phyloP scores from a whole-genome alignment of 441 rosid genomes.

The Jatropha multifida region DNA sequence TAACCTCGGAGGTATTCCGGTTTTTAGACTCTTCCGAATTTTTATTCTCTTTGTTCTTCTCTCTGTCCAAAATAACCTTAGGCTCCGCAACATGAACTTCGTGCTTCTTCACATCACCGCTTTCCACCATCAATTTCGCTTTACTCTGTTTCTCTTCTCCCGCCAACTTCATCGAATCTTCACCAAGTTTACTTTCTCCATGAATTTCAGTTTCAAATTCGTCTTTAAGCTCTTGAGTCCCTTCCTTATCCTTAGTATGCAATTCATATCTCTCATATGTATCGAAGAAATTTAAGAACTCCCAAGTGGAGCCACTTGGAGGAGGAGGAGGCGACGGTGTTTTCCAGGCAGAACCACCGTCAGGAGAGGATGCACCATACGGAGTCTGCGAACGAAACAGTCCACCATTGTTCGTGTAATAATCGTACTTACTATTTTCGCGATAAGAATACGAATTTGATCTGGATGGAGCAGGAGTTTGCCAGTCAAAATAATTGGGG shows the following conservation, averaged over 20 bases:
- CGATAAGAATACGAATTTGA: slow-evolving; percentile 31
- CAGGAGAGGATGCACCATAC: slow-evolving; percentile 34
- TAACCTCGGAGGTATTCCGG: slow-evolving; percentile 23
- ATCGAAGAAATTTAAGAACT: slow-evolving; percentile 66
- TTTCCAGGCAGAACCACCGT: slow-evolving; percentile 56
- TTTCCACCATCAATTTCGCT: neutral
- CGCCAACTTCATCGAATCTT: slow-evolving; percentile 26
- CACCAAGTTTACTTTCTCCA: slow-evolving; percentile 43
- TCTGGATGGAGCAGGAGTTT: slow-evolving; percentile 41
- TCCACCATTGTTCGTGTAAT: slow-evolving; percentile 5
- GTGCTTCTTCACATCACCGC: slow-evolving; percentile 17
- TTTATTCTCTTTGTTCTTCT: slow-evolving; percentile 37
- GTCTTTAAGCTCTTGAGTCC: slow-evolving; percentile 70
- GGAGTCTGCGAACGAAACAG: slow-evolving; percentile 1
- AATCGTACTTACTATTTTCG: neutral
- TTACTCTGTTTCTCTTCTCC: slow-evolving; percentile 30
- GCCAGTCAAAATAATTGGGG: slow-evolving; percentile 29
- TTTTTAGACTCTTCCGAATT: slow-evolving; percentile 14
- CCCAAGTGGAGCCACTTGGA: slow-evolving; percentile 67
- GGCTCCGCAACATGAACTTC: slow-evolving; percentile 30
- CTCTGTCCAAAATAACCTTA: slow-evolving; percentile 32
- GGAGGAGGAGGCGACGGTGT: slow-evolving; percentile 82
- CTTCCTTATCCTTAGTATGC: slow-evolving; percentile 64
- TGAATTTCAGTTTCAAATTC: slow-evolving; percentile 55
- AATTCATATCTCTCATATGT: slow-evolving; percentile 50